Base-by-base conservation (phyloP, 78 protist genomes). In the Chrysochromulina tobinii region DNA sequence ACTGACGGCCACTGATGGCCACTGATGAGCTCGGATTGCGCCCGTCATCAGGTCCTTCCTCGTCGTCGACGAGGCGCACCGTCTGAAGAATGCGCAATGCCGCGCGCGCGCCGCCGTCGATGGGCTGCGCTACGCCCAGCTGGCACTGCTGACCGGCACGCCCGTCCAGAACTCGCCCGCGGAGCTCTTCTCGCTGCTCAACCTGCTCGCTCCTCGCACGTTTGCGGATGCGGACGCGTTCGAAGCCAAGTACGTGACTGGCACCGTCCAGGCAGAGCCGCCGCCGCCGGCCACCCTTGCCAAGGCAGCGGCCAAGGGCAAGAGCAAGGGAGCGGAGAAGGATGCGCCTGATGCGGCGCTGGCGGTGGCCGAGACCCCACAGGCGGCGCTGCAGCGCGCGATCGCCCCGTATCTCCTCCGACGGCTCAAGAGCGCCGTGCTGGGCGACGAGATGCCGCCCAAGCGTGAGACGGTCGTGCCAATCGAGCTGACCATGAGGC, bases 401-500 rank as follows among this genome's bases (percentile, higher is more conserved):
- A 67, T 98, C 51, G 38, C 91, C 89, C 99, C 99, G 55, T 93
- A 87, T 91, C 17, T 98, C 84, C 90, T 97, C 77, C 92, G 99
- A 20, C 92, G 99, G 21, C 51, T 97, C 94, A 98, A 98, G 92
- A 96, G 92, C 86, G 97, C 96, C 59, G 98, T 98, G 21, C 2
- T 68, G 8, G 97, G 95, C 64, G 93, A 93, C 64, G 53, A 90
- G 14, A 90, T 98, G 14, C 97, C 98, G 17, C 96, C 95, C 53
- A 97, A 97, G 95, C 96, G 95, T 38, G 99, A 98, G 93, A 95
- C 98, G 61, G 89, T 97, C 69, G 83, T 98, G 18, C 95, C 94
- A 25, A 96, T 96, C 67, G 99, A 96, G 81, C 89, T 98, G 53
- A 96, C 99, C 9, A 38, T 79, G 15, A 67, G 94, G 12, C 99